Percentiles rank a stretch among this genome's conserved stretches.
Evolutionary conservation across 306 rosid genomes (phyloP).

Genomic region (Rosa lucieae): DNA sequence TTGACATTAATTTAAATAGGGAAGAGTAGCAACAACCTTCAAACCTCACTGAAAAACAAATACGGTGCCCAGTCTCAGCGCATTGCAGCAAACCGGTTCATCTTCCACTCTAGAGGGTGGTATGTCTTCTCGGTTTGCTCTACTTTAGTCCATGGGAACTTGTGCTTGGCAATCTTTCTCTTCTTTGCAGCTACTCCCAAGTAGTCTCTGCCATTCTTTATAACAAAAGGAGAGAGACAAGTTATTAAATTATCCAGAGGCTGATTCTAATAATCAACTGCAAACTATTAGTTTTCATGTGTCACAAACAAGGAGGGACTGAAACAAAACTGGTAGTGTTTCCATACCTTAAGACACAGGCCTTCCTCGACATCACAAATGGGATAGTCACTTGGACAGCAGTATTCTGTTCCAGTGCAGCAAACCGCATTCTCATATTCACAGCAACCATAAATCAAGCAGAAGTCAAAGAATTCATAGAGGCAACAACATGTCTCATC

Average conservation of each 20-base stretch:
- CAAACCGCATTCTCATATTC: slow-evolving; percentile 66
- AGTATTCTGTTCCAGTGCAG: slow-evolving; percentile 61
- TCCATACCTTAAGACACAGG: slow-evolving; percentile 61
- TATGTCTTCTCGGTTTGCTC: slow-evolving; percentile 41
- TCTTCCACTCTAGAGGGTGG: slow-evolving; percentile 47
- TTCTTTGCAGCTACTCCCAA: slow-evolving; percentile 64
- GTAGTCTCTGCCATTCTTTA: slow-evolving; percentile 55
- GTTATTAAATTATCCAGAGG: not conserved
- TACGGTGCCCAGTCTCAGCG: slow-evolving; percentile 33
- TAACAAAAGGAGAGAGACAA: slow-evolving; percentile 14
- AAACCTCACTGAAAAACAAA: slow-evolving; percentile 8
- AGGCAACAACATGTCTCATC: slow-evolving; percentile 76
- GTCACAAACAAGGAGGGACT: not conserved
- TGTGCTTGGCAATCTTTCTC: slow-evolving; percentile 57
- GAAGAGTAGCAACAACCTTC: slow-evolving; percentile 16
- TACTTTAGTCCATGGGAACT: slow-evolving; percentile 63
- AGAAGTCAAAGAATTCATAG: slow-evolving; percentile 27
- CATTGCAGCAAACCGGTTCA: slow-evolving; percentile 58
- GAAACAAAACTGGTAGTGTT: not conserved
- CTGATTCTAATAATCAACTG: not conserved
- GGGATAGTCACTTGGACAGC: slow-evolving; percentile 76
- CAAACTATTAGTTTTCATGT: not conserved
- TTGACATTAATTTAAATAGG: slow-evolving; percentile 9
- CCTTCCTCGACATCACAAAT: slow-evolving; percentile 59
- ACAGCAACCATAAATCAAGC: slow-evolving; percentile 72